A percentile compares a stretch with the other conserved stretches of the same genome.
Evolutionary conservation across 345 rosid genomes (phyloP).

Genomic region (Citrus hindsii): DNA sequence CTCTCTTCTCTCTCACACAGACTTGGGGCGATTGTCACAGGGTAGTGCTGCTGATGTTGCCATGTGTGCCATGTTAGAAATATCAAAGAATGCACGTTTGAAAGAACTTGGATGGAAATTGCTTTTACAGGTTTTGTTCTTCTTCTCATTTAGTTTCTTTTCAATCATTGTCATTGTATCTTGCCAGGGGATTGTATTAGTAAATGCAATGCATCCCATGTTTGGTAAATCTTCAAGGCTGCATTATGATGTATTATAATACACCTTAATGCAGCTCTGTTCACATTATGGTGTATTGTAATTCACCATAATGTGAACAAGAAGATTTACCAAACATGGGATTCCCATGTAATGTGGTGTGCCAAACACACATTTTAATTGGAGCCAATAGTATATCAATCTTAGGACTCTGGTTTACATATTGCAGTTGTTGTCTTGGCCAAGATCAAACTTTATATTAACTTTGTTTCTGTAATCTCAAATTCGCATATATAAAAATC

Average conservation of each 20-base stretch:
- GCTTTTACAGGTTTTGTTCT: constrained; percentile 69
- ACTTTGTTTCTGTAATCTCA: background rate
- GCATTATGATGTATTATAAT: no score
- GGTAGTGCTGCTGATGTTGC: constrained; percentile 99
- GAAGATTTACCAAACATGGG: no score
- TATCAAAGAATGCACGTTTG: constrained; percentile 51
- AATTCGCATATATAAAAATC: background rate
- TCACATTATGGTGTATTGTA: no score
- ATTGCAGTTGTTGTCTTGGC: background rate
- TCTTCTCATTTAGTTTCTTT: background rate
- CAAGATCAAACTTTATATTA: background rate
- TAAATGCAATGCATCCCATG: no score
- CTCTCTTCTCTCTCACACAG: constrained; percentile 12
- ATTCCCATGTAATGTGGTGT: no score
- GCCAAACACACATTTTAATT: background rate
- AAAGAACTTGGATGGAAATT: constrained; percentile 87
- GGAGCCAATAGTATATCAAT: background rate
- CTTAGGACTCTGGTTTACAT: background rate
- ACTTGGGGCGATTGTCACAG: constrained; percentile 32
- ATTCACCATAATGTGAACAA: no score
- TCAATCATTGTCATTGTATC: background rate
- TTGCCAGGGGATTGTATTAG: no score
- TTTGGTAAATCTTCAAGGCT: no score
- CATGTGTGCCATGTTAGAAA: constrained; percentile 92
- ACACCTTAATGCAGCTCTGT: no score